phyloP scores from a whole-genome alignment of 2,329 filamentous ascomycete species.

The Aspergillus texensis region DNA sequence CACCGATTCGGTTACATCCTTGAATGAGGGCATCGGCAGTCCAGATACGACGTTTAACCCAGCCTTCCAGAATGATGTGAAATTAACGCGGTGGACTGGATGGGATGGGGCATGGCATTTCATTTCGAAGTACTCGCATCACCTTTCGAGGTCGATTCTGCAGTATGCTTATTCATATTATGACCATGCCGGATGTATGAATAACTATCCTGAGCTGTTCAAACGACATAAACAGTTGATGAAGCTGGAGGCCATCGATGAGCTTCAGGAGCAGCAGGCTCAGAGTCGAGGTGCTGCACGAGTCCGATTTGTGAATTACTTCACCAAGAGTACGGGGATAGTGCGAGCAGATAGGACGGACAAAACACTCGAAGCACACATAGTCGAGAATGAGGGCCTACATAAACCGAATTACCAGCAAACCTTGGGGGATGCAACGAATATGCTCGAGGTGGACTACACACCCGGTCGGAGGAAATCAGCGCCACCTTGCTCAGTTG shows the following conservation, averaged over 20 bases:
- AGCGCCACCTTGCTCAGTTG: not conserved
- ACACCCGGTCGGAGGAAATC: not conserved
- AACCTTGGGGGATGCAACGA: not conserved
- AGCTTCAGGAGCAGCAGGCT: conserved; percentile 43
- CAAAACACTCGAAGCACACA: too few species aligned
- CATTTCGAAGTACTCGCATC: conserved; percentile 9
- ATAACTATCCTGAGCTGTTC: conserved; percentile 72
- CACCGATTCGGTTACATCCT: not conserved
- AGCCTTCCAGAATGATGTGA: conserved; percentile 9
- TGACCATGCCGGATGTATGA: conserved; percentile 59
- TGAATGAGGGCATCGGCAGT: not conserved
- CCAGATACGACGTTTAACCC: conserved; percentile 5
- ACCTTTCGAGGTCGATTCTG: conserved; percentile 6
- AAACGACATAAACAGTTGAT: conserved; percentile 70
- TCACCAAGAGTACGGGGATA: conserved; percentile 54
- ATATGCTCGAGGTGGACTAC: not conserved
- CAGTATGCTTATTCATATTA: conserved; percentile 13
- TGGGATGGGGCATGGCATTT: conserved; percentile 14
- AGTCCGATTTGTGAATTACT: conserved; percentile 72
- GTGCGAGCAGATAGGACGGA: not conserved
- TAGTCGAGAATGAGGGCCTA: not conserved
- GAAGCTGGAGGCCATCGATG: conserved; percentile 58
- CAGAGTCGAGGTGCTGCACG: conserved; percentile 51
- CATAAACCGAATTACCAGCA: not conserved
- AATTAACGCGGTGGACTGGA: conserved; percentile 5